These are phyloP conservation scores for Blastocystis sp. DNA, from an alignment of 352 stramenopile species.

Conservation along the genomic window DNA sequence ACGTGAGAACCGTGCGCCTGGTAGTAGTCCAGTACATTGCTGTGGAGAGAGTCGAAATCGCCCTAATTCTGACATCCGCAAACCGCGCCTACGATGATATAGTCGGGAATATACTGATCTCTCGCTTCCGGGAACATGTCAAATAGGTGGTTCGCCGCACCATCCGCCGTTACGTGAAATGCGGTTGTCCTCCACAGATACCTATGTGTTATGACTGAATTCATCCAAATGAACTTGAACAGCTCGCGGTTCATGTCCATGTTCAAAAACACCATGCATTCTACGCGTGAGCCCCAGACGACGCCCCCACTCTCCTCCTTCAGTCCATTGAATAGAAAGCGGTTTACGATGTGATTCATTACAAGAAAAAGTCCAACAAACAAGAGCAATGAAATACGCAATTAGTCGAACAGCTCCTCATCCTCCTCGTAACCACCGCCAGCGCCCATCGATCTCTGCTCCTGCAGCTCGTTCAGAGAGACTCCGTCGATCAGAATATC, in stretches of 20 bases:
- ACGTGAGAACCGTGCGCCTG: constrained; percentile 14
- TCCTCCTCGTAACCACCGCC: constrained; percentile 18
- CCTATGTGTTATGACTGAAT: neutral
- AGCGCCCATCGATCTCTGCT: neutral
- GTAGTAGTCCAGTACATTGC: constrained; percentile 23
- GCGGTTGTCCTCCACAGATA: constrained; percentile 54
- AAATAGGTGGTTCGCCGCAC: constrained; percentile 44
- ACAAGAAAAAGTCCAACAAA: neutral
- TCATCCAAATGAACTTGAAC: neutral
- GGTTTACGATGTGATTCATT: constrained; percentile 7
- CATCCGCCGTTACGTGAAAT: constrained; percentile 62
- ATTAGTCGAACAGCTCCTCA: constrained; percentile 67
- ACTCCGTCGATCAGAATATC: constrained; percentile 67
- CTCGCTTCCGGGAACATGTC: constrained; percentile 49
- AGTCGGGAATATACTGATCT: constrained; percentile 67
- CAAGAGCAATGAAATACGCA: neutral
- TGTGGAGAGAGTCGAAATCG: constrained; percentile 52
- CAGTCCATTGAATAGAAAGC: constrained; percentile 28
- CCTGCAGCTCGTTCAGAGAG: constrained; percentile 48
- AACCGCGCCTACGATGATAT: constrained; percentile 23
- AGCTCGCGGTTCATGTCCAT: constrained; percentile 5
- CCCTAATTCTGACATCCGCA: constrained; percentile 5
- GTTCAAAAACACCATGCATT: constrained; percentile 49
- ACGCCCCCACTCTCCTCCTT: constrained; percentile 12
- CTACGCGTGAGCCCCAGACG: neutral